These are phyloP conservation scores for Nowakowskiella sp. DNA, from an alignment of 192 early-diverging fungal species.

Conservation along the genomic window DNA sequence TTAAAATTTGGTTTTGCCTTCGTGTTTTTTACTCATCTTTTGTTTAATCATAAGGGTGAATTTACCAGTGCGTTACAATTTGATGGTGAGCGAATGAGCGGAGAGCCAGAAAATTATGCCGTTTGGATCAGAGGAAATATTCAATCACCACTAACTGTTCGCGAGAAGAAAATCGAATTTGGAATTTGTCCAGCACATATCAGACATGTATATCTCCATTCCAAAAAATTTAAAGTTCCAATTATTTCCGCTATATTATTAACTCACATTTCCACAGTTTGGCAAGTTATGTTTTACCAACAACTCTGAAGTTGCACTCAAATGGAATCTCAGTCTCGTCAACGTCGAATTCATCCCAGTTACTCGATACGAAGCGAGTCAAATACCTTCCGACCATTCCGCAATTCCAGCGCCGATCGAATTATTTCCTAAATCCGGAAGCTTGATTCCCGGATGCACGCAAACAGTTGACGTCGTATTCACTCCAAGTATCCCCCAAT, in stretches of 20 bases:
- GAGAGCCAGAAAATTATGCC: constrained; percentile 28
- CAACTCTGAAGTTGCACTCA: constrained; percentile 26
- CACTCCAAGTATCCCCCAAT: constrained; percentile 38
- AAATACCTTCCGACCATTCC: neutral
- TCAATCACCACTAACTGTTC: constrained; percentile 34
- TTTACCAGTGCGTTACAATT: constrained; percentile 19
- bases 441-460: constrained; percentile 30
- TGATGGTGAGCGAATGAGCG: constrained; percentile 27
- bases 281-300: constrained; percentile 41
- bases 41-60: constrained; percentile 24
- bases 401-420: constrained; percentile 26
- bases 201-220: constrained; percentile 35
- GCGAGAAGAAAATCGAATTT: constrained; percentile 46
- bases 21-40: no score
- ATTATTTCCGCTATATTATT: no score
- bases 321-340: constrained; percentile 29
- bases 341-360: constrained; percentile 21
- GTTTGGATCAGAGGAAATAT: constrained; percentile 37
- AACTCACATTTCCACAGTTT: constrained; percentile 18
- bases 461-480: constrained; percentile 43
- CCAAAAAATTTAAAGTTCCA: no score
- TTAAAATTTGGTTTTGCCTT: neutral
- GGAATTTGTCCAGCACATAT: constrained; percentile 37
- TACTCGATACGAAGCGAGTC: constrained; percentile 27
- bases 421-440: constrained; percentile 37